Evolutionary conservation across 768 basidiomycete genomes (phyloP).

Genomic region (Hypholoma fasciculare): DNA sequence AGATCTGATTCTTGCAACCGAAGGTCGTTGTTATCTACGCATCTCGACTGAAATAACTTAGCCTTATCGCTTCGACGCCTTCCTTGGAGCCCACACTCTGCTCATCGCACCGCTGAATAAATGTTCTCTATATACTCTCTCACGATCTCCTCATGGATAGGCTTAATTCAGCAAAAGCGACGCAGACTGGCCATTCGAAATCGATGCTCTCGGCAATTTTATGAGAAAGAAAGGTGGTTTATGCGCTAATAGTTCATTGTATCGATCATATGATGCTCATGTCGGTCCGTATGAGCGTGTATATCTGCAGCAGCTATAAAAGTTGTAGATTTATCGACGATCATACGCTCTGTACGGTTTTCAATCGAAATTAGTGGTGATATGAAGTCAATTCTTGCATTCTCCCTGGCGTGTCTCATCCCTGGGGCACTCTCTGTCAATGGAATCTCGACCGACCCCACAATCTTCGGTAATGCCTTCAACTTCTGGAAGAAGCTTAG

Average conservation of each 20-base stretch:
- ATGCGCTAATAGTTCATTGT: background rate
- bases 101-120: background rate
- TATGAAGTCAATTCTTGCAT: background rate
- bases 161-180: no score
- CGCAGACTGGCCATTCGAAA: background rate
- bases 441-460: conserved; percentile 14
- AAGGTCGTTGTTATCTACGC: background rate
- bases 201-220: background rate
- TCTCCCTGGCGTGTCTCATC: background rate
- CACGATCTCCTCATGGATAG: no score
- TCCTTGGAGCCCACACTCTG: background rate
- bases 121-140: no score
- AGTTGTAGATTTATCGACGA: no score
- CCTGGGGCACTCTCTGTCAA: conserved; percentile 3
- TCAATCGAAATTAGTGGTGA: background rate
- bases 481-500: conserved; percentile 29
- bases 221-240: background rate
- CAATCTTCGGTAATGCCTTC: conserved; percentile 27
- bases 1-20: no score
- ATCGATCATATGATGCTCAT: background rate
- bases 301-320: no score
- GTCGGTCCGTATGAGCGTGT: no score
- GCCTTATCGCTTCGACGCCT: background rate
- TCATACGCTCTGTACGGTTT: no score
- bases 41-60: background rate